Evolutionary conservation across 1,284 basidiomycete genomes (phyloP).

Genomic region (Pascua sp.): DNA sequence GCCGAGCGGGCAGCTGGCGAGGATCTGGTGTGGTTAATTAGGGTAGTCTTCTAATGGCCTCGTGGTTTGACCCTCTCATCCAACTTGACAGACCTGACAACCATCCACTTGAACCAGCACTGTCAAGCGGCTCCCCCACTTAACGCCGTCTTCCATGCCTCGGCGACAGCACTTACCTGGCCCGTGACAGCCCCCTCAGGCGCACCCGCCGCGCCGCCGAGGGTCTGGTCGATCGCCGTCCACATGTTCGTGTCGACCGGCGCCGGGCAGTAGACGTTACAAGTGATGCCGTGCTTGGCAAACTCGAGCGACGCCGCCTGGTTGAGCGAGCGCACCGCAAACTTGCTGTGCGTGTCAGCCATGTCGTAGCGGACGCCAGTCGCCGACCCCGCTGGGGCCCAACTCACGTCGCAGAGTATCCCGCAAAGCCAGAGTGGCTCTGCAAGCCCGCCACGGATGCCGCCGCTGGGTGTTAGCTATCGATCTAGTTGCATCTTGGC

Average conservation of each 20-base stretch:
- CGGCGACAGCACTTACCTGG: not conserved
- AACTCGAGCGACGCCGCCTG: constrained; percentile 50
- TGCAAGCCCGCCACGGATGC: not conserved
- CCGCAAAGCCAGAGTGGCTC: not conserved
- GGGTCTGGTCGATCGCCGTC: constrained; percentile 19
- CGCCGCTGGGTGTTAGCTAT: not conserved
- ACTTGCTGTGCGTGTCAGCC: constrained; percentile 44
- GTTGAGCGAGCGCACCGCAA: constrained; percentile 52
- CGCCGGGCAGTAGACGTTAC: constrained; percentile 58
- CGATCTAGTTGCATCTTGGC: not conserved
- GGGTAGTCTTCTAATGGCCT: no score
- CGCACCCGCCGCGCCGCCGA: not conserved
- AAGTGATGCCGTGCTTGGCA: constrained; percentile 52
- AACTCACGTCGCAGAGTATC: not conserved
- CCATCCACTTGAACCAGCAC: no score
- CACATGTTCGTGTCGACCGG: constrained; percentile 49
- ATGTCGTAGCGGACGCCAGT: not conserved
- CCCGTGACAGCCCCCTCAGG: not conserved
- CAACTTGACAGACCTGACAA: no score
- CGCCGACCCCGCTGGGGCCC: not conserved
- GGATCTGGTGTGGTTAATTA: not conserved
- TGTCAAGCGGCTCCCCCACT: not conserved
- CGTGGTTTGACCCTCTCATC: no score
- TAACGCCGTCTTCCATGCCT: not conserved
- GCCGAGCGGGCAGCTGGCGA: not conserved